Conservation (phyloP, 75 land plant genomes). For the Picea sitchensis region DNA sequence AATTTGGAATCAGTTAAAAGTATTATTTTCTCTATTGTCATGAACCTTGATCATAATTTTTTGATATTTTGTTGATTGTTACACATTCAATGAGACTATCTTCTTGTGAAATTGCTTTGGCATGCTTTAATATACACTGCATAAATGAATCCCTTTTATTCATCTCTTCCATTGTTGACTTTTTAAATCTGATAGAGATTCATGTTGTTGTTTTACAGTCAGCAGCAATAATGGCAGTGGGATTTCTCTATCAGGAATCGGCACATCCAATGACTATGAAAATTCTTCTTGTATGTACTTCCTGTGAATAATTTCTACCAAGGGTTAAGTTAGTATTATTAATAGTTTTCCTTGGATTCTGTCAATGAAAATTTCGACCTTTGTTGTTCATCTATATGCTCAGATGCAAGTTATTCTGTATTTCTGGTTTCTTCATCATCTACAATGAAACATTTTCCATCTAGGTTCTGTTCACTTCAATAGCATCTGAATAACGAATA, state of each 20-base stretch:
- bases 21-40: too few species aligned
- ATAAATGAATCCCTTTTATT: not conserved
- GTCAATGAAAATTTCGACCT: not conserved
- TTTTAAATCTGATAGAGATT: conserved; percentile 4
- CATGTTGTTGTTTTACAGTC: conserved; percentile 54
- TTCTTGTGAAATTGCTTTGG: too few species aligned
- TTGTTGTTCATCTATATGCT: not conserved
- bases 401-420: not conserved
- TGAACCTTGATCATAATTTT: too few species aligned
- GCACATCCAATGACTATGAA: conserved; percentile 90
- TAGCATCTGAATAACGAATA: not conserved
- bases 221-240: conserved; percentile 89
- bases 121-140: not conserved
- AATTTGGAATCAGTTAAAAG: not conserved
- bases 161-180: not conserved
- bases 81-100: too few species aligned
- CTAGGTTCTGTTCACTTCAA: not conserved
- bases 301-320: not conserved
- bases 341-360: not conserved
- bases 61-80: too few species aligned
- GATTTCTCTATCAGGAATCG: conserved; percentile 93
- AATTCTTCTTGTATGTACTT: conserved; percentile 64
- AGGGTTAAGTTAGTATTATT: not conserved
- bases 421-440: not conserved
- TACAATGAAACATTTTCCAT: not conserved